Percentiles rank a stretch among this genome's conserved stretches.
Evolutionary conservation across 2,329 filamentous ascomycete species (phyloP).

Genomic region (Nothomitra cinnamomea): DNA sequence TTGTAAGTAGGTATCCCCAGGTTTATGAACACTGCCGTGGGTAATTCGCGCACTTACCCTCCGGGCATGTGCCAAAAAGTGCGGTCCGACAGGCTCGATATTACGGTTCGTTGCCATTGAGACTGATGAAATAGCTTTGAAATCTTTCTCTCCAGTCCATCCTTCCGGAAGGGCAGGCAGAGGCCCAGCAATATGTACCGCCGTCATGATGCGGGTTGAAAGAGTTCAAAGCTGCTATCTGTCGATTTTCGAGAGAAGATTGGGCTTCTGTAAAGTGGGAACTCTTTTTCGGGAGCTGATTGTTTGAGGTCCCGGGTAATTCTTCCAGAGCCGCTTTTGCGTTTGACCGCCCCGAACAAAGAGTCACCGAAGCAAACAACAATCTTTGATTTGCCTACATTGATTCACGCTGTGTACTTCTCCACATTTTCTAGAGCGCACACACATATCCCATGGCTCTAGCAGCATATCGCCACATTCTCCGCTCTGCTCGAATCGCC

Average conservation of each 20-base stretch:
- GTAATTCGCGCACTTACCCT: slow-evolving; percentile 38
- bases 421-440: not conserved
- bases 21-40: not conserved
- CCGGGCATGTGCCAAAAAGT: slow-evolving; percentile 94
- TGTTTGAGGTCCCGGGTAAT: not conserved
- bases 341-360: not conserved
- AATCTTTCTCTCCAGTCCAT: slow-evolving; percentile 81
- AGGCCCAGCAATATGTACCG: slow-evolving; percentile 43
- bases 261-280: not conserved
- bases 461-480: slow-evolving; percentile 61
- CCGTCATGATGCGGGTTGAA: slow-evolving; percentile 37
- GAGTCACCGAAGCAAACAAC: not conserved
- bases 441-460: slow-evolving; percentile 38
- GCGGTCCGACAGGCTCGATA: slow-evolving; percentile 89
- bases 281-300: not conserved
- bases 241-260: not conserved
- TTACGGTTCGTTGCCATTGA: slow-evolving; percentile 66
- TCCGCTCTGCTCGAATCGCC: slow-evolving; percentile 66
- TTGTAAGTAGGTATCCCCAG: not conserved
- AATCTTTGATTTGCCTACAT: not conserved
- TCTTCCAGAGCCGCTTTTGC: not conserved
- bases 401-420: not conserved
- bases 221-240: not conserved
- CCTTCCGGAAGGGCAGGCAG: slow-evolving; percentile 62
- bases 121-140: slow-evolving; percentile 66